Conservation (phyloP, 495 filamentous ascomycete species). For the Daldinia vernicosa region DNA sequence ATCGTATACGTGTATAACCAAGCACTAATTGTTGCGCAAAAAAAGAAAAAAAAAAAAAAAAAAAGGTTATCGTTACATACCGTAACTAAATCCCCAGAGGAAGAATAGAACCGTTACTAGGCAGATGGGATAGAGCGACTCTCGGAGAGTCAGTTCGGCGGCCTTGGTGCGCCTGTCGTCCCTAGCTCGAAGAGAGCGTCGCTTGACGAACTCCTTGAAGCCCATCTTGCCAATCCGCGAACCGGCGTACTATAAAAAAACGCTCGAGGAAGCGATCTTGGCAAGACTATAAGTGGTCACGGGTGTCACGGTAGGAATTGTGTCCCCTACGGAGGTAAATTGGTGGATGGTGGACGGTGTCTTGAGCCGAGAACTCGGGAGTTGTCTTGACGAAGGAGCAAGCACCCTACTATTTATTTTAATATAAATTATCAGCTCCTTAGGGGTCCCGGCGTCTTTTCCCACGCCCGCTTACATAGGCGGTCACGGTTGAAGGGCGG, state of each 20-base stretch:
- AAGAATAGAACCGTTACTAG: conserved; percentile 83
- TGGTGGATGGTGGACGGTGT: conserved; percentile 1
- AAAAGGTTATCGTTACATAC: conserved; percentile 14
- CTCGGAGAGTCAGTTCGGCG: conserved; percentile 65
- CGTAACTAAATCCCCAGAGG: conserved; percentile 86
- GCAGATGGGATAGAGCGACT: conserved; percentile 59
- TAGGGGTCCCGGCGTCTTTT: neutral
- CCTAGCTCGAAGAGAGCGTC: conserved; percentile 49
- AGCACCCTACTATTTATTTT: conserved; percentile 19
- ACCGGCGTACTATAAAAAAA: neutral
- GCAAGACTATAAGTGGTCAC: conserved; percentile 39
- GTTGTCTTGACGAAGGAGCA: conserved; percentile 4
- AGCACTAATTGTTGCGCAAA: neutral
- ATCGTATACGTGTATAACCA: neutral
- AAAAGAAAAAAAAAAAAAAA: too few relatives aligned
- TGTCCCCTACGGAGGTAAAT: conserved; percentile 6
- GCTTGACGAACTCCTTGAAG: conserved; percentile 46
- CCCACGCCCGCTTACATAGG: neutral
- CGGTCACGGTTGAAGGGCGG: conserved; percentile 18
- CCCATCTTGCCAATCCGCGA: conserved; percentile 42
- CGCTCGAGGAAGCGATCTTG: conserved; percentile 51
- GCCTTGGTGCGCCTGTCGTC: conserved; percentile 64
- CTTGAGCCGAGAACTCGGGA: conserved; percentile 18
- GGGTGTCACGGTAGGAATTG: conserved; percentile 15
- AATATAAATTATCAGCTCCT: neutral